These are phyloP conservation scores for Scedosporium boydii DNA, from an alignment of 2,329 filamentous ascomycete genomes.

Conservation along the genomic window DNA sequence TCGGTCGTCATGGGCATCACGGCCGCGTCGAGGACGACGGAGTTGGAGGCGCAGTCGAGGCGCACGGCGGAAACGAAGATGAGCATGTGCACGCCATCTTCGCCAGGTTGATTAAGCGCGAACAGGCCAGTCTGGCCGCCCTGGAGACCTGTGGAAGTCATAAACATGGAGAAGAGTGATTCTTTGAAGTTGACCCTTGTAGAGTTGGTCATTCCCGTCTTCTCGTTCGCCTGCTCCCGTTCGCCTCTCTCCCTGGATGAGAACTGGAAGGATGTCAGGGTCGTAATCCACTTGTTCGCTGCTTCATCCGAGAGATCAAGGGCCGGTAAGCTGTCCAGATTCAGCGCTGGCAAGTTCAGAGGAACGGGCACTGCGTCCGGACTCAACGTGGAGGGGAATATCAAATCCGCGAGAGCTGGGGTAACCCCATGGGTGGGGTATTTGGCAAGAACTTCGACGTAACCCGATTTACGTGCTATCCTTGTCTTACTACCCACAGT, in stretches of 20 bases:
- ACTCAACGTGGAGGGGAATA: constrained; percentile 25
- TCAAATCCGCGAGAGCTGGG: constrained; percentile 15
- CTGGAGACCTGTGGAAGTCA: constrained; percentile 33
- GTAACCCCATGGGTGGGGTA: neutral
- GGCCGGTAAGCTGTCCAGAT: constrained; percentile 34
- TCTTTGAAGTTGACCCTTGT: constrained; percentile 21
- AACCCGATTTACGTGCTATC: constrained; percentile 32
- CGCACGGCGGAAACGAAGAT: constrained; percentile 32
- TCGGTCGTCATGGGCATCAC: constrained; percentile 29
- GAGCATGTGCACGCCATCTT: constrained; percentile 11
- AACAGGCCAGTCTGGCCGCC: constrained; percentile 32
- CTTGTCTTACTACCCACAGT: constrained; percentile 25
- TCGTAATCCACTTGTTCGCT: constrained; percentile 27
- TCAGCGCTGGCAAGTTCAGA: constrained; percentile 30
- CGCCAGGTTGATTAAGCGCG: constrained; percentile 3
- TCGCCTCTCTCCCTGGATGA: constrained; percentile 29
- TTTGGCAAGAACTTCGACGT: constrained; percentile 33
- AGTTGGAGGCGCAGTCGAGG: constrained; percentile 31
- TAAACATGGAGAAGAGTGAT: constrained; percentile 33
- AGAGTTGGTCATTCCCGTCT: constrained; percentile 17
- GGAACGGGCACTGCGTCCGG: constrained; percentile 20
- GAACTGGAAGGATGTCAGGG: constrained; percentile 28
- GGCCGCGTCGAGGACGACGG: constrained; percentile 36
- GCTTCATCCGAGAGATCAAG: constrained; percentile 26
- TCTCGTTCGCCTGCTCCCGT: constrained; percentile 17